Evolutionary conservation across 164 flowering plant genomes (phyloP).

Genomic region (Vitis rotundifolia): DNA sequence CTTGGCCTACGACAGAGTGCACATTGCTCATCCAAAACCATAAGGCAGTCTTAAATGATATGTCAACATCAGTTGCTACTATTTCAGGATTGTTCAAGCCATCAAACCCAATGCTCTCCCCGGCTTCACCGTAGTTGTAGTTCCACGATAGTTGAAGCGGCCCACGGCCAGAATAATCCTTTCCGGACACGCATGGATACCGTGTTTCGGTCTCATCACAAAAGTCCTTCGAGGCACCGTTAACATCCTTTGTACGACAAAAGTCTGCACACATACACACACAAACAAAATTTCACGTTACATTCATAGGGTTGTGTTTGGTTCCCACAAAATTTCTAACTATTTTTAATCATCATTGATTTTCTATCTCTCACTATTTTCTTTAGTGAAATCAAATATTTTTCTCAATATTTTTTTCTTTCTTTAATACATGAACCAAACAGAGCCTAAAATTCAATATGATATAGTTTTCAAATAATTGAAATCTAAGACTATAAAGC

Average conservation of each 20-base stretch:
- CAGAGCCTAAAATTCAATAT: too few relatives aligned
- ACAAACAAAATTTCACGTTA: too few relatives aligned
- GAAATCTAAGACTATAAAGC: too few relatives aligned
- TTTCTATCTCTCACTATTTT: too few relatives aligned
- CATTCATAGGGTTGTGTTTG: too few relatives aligned
- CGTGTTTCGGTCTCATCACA: neutral
- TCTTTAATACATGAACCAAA: too few relatives aligned
- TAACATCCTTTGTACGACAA: conserved; percentile 8
- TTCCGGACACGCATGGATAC: conserved; percentile 3
- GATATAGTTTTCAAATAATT: too few relatives aligned
- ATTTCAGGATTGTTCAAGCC: neutral
- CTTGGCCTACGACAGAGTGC: neutral
- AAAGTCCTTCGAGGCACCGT: conserved; percentile 9
- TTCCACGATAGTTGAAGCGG: too few relatives aligned
- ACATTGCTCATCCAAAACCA: neutral
- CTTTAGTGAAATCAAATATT: too few relatives aligned
- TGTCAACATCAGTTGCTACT: neutral
- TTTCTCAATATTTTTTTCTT: too few relatives aligned
- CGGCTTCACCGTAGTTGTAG: conserved; percentile 1
- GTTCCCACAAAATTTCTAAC: too few relatives aligned
- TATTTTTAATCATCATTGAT: too few relatives aligned
- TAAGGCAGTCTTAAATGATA: neutral
- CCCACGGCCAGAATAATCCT: neutral
- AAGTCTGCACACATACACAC: neutral
- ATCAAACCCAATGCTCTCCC: neutral